Percentiles rank a stretch among this genome's conserved stretches.
Conservation (phyloP, 176 grass and related monocot species). For the Lolium perenne region DNA sequence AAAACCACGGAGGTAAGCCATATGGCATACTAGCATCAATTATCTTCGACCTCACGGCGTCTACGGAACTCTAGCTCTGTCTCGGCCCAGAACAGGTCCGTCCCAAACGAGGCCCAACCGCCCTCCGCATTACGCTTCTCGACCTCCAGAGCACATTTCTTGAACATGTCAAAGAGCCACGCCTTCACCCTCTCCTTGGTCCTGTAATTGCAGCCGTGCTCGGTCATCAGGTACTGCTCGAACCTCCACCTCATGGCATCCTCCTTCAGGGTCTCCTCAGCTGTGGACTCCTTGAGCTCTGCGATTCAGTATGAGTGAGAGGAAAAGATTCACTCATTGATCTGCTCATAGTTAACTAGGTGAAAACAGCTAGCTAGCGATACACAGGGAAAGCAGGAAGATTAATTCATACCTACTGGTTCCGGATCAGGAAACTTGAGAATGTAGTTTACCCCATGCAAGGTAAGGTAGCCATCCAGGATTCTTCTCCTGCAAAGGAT, state of each 20-base stretch:
- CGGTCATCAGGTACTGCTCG: neutral
- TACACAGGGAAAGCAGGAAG: neutral
- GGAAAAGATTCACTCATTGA: neutral
- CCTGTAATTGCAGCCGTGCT: neutral
- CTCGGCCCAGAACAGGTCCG: neutral
- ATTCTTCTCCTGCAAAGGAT: neutral
- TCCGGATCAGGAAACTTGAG: neutral
- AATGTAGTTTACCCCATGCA: neutral
- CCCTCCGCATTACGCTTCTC: neutral
- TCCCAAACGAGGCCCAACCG: neutral
- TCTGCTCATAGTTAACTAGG: neutral
- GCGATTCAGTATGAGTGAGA: neutral
- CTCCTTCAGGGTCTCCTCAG: neutral
- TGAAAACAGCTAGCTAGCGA: neutral
- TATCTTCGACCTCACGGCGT: neutral
- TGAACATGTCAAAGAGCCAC: neutral
- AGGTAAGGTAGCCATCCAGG: neutral
- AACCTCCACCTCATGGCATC: conserved; percentile 15
- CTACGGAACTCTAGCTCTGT: neutral
- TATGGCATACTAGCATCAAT: neutral
- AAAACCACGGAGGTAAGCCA: neutral
- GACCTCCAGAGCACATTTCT: neutral
- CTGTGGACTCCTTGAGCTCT: neutral
- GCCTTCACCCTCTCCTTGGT: neutral
- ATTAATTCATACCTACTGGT: neutral